Percentiles rank a stretch among this genome's conserved stretches.
Evolutionary conservation across 805 yeast genomes (phyloP).

Genomic region (Candida odintsovae): DNA sequence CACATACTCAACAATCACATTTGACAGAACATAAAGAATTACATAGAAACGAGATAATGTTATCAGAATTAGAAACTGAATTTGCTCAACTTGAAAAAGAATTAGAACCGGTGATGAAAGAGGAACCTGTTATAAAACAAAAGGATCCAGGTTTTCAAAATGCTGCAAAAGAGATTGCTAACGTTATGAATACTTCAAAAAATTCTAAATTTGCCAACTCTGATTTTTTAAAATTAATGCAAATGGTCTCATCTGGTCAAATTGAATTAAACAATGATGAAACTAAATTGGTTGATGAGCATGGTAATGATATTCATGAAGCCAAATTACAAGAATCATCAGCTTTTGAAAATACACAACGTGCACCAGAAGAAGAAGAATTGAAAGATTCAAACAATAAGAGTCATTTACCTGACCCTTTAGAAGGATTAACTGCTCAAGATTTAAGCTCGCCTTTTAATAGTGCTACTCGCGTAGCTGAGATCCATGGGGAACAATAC

Average conservation of each 20-base stretch:
- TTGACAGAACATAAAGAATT: constrained; percentile 21
- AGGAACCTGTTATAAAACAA: not conserved
- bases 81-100: constrained; percentile 11
- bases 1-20: constrained; percentile 2
- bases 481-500: constrained; percentile 15
- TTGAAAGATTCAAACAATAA: constrained; percentile 3
- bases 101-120: not conserved
- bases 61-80: constrained; percentile 13
- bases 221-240: constrained; percentile 22
- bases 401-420: constrained; percentile 22
- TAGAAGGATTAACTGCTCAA: constrained; percentile 17
- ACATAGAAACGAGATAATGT: constrained; percentile 9
- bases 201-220: constrained; percentile 22
- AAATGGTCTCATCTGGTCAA: constrained; percentile 18
- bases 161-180: constrained; percentile 22
- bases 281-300: constrained; percentile 18
- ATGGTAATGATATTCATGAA: constrained; percentile 22
- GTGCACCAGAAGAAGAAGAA: constrained; percentile 6
- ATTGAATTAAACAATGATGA: constrained; percentile 20
- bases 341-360: constrained; percentile 7
- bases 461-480: constrained; percentile 16
- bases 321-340: constrained; percentile 3
- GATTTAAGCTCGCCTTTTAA: constrained; percentile 20
- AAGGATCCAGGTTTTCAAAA: constrained; percentile 15
- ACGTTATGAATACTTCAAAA: constrained; percentile 17